A percentile compares a stretch with the other conserved stretches of the same genome.
Evolutionary conservation across 176 grass and related monocot species (phyloP).

Genomic region (Poa annua): DNA sequence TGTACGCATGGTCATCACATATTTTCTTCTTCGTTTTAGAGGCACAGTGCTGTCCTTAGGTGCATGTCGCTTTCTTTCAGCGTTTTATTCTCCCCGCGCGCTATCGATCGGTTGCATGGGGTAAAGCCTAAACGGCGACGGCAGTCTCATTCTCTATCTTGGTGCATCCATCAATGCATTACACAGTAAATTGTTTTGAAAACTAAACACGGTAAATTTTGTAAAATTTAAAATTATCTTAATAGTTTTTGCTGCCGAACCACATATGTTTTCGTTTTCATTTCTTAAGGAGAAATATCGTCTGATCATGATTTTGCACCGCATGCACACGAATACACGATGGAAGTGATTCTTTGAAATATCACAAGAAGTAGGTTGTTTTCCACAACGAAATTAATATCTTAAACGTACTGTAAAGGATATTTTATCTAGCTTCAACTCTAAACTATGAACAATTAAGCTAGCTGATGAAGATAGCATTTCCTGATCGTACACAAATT

Average conservation of each 20-base stretch:
- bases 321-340: not conserved
- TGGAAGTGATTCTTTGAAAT: not conserved
- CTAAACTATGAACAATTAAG: not conserved
- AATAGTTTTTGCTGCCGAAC: not conserved
- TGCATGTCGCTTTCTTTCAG: conserved; percentile 43
- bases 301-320: not conserved
- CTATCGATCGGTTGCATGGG: conserved; percentile 30
- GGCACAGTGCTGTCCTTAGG: not conserved
- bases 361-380: not conserved
- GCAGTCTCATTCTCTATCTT: conserved; percentile 14
- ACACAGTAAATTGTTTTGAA: not conserved
- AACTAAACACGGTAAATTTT: conserved; percentile 12
- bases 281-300: not conserved
- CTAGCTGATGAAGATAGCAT: conserved; percentile 19
- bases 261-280: not conserved
- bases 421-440: conserved; percentile 8
- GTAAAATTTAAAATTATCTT: not conserved
- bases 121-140: not conserved
- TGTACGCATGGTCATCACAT: not conserved
- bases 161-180: conserved; percentile 28
- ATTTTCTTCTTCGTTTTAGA: not conserved
- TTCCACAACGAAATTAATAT: conserved; percentile 25
- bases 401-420: conserved; percentile 19
- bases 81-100: not conserved
- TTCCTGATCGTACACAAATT: not conserved